Conservation (phyloP, 192 early-diverging fungal genomes). For the Rhizoclosmatium globosum region DNA sequence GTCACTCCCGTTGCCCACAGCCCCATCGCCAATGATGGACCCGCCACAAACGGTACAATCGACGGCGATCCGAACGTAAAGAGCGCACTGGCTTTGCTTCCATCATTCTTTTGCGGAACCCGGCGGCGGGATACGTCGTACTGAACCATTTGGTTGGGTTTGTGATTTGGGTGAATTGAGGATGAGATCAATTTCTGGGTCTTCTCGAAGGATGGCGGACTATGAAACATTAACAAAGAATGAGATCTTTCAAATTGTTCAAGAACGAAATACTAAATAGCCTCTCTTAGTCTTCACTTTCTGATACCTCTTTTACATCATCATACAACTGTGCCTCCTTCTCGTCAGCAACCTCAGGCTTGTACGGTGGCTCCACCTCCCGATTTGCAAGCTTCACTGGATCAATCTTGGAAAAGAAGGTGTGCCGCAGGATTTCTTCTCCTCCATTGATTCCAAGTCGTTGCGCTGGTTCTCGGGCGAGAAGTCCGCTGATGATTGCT, state of each 20-base stretch:
- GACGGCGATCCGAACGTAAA: background rate
- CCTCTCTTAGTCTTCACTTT: background rate
- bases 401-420: slow-evolving; percentile 56
- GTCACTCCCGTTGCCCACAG: slow-evolving; percentile 13
- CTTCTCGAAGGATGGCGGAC: no score
- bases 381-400: slow-evolving; percentile 50
- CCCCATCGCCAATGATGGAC: background rate
- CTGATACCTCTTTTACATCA: background rate
- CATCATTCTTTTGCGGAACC: background rate
- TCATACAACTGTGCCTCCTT: slow-evolving; percentile 2
- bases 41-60: slow-evolving; percentile 2
- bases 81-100: background rate
- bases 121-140: background rate
- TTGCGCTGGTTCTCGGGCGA: slow-evolving; percentile 44
- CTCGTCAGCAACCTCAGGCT: slow-evolving; percentile 53
- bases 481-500: slow-evolving; percentile 43
- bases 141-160: no score
- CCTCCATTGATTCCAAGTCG: slow-evolving; percentile 45
- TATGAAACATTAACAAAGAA: no score
- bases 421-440: slow-evolving; percentile 49
- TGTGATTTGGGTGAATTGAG: no score
- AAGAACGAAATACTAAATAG: no score
- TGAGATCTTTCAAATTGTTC: no score
- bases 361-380: slow-evolving; percentile 55
- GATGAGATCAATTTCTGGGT: no score